Percentiles rank a stretch among this genome's conserved stretches.
phyloP scores from a whole-genome alignment of 139 green algal genomes.

The Picochlorum sp. region DNA sequence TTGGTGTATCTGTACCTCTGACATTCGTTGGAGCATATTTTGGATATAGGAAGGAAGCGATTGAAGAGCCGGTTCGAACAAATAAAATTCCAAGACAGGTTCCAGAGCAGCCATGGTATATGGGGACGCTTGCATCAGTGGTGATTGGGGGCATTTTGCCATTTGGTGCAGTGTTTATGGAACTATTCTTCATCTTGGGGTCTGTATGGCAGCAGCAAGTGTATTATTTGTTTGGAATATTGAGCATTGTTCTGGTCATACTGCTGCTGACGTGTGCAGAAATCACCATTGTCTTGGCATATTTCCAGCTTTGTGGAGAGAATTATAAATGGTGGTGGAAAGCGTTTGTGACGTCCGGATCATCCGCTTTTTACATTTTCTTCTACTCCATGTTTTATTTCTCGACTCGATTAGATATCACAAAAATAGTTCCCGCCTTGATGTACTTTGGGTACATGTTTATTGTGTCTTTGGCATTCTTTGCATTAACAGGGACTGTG shows the following conservation, averaged over 20 bases:
- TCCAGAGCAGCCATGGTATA: constrained; percentile 95
- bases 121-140: constrained; percentile 82
- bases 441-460: constrained; percentile 85
- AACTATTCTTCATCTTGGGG: constrained; percentile 99
- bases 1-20: constrained; percentile 92
- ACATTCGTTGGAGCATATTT: constrained; percentile 93
- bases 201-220: constrained; percentile 92
- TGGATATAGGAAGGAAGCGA: constrained; percentile 82
- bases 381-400: constrained; percentile 96
- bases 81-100: constrained; percentile 99
- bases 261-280: constrained; percentile 94
- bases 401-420: constrained; percentile 95
- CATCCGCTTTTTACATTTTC: constrained; percentile 92
- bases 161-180: constrained; percentile 99
- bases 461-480: constrained; percentile 78
- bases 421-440: constrained; percentile 66
- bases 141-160: constrained; percentile 94
- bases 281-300: constrained; percentile 98
- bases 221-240: constrained; percentile 98
- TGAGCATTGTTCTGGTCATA: constrained; percentile 94
- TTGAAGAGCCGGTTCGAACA: constrained; percentile 88
- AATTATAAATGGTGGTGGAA: constrained; percentile 97
- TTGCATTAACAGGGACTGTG: constrained; percentile 78
- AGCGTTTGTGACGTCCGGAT: constrained; percentile 85
- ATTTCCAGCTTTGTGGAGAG: constrained; percentile 90